Percentiles rank a stretch among this genome's conserved stretches.
phyloP scores from a whole-genome alignment of 352 stramenopile species.

The Blastocystis hominis region DNA sequence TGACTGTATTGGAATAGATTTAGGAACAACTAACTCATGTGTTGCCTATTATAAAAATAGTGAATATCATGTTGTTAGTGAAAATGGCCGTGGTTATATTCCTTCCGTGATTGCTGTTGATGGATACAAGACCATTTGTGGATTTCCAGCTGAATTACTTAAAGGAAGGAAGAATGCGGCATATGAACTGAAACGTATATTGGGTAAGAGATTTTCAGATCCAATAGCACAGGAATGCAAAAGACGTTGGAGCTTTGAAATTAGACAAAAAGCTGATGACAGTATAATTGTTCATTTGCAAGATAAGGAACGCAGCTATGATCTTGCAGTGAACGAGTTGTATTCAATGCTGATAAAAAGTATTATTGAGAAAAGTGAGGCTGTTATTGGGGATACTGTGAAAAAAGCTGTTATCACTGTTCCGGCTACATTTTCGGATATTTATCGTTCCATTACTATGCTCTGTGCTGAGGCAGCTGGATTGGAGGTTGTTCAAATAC shows the following conservation, averaged over 20 bases:
- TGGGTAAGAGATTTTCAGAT: not conserved
- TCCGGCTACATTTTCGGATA: constrained; percentile 25
- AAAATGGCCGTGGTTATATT: not conserved
- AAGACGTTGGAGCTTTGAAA: not conserved
- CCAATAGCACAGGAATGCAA: not conserved
- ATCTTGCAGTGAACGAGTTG: not conserved
- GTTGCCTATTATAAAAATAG: not conserved
- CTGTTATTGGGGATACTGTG: not conserved
- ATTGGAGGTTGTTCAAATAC: constrained; percentile 84
- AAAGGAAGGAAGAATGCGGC: not conserved
- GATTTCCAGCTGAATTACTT: not conserved
- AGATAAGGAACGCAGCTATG: not conserved
- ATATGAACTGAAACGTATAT: constrained; percentile 37
- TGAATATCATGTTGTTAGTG: not conserved
- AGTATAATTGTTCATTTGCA: not conserved
- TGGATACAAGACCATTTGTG: not conserved
- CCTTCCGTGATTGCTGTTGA: constrained; percentile 1
- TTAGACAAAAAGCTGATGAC: not conserved
- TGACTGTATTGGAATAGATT: constrained; percentile 5
- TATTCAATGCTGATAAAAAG: constrained; percentile 7
- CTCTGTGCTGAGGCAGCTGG: constrained; percentile 61
- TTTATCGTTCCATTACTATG: not conserved
- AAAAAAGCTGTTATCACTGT: constrained; percentile 17
- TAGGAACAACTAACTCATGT: constrained; percentile 38
- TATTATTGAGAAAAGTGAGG: not conserved